A percentile compares a stretch with the other conserved stretches of the same genome.
Conservation (phyloP, 1,284 basidiomycete species). For the Farysia itapuensis region DNA sequence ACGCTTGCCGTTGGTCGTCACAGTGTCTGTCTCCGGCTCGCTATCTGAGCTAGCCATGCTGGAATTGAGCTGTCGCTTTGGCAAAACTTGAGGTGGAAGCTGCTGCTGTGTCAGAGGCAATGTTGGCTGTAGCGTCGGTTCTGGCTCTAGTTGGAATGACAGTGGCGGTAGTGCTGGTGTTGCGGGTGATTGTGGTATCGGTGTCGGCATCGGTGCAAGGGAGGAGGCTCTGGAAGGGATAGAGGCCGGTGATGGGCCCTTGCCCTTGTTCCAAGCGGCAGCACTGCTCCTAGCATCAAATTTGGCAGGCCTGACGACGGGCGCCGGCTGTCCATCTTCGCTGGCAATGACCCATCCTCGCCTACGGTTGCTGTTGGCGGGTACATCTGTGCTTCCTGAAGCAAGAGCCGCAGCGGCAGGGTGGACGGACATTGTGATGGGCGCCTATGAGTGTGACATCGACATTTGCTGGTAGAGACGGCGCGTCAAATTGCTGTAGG, state of each 20-base stretch:
- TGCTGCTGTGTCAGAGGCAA: not conserved
- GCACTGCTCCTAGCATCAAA: conserved; percentile 25
- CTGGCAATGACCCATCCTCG: conserved; percentile 37
- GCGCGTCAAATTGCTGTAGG: too few relatives aligned
- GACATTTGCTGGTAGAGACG: too few relatives aligned
- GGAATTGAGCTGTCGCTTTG: not conserved
- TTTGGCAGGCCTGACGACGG: conserved; percentile 7
- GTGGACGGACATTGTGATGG: too few relatives aligned
- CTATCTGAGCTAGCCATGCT: not conserved
- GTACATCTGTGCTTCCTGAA: not conserved
- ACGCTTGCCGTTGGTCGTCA: not conserved
- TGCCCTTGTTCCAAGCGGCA: conserved; percentile 35
- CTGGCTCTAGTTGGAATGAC: too few relatives aligned
- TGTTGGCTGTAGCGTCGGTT: conserved; percentile 1
- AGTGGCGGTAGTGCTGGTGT: not conserved
- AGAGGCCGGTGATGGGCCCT: conserved; percentile 27
- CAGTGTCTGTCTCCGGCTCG: too few relatives aligned
- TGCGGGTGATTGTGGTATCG: not conserved
- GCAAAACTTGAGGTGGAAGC: not conserved
- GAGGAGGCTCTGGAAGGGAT: conserved; percentile 33
- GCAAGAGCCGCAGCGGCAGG: too few relatives aligned
- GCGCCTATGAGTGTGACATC: too few relatives aligned
- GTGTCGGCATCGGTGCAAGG: conserved; percentile 2
- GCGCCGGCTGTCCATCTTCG: conserved; percentile 12
- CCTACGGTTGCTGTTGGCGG: conserved; percentile 12